Evolutionary conservation across 176 grass and related monocot species (phyloP), one percentile per base, ranked within the genome.

Genomic region (Luzula sylvatica): DNA sequence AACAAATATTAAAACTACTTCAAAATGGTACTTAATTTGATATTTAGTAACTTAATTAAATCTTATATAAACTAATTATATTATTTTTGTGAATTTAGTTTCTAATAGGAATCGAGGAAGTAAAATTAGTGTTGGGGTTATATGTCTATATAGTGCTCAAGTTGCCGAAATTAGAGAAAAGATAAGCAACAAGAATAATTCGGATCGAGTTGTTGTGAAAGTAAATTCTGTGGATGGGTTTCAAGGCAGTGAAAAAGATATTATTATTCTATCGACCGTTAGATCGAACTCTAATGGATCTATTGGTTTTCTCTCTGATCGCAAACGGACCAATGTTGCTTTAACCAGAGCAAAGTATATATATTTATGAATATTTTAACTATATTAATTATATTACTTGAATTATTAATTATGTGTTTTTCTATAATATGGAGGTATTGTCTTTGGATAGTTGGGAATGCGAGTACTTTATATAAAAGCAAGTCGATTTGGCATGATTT

Each of bases 161-260:
- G 83, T 87, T 39, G 56, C 52, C 14, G 68, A 67, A 27, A 77
- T 87, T 11, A 71, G 69, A 39, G 52, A 26, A 38, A 22, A 15
- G 26, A 32, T 81, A 20, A 67, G 61, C 3, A 66, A 81, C 2
- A 48, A 38, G 20, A 55, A 53, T n/a, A 0, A 11, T 8, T 65
- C 62, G 41, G 61, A 21, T 69, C 48, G 6, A 46, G 32, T 46
- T 30, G 24, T 42, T 21, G 56, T 77, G 15, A 77, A 77, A 42
- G 65, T 94, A 12, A 86, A 73, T 29, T 86, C 77, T 0, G 70
- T 86, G 4, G 87, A 94, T 30, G 87, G 87, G 1, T 86, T 94
- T 54, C 87, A 94, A 46, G 87, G 87, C 12, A 82, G 81, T 11
- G 81, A 94, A 20, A 73, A 94, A 21, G 77, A 86, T 35, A 20